Conservation (phyloP, 805 yeast species). For the Monosporozyma unispora region DNA sequence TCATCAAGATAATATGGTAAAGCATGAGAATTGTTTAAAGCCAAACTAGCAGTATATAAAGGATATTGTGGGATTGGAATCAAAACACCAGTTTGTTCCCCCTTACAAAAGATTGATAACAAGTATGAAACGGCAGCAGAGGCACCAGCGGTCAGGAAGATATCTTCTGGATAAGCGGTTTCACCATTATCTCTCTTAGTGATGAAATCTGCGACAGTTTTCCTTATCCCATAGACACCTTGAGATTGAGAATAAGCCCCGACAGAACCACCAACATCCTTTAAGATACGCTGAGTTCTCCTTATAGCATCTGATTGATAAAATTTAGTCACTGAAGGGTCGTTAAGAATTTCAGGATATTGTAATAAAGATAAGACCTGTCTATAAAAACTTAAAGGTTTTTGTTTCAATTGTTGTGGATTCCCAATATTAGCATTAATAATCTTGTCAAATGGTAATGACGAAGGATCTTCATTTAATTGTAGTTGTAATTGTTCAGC, state of each 20-base stretch:
- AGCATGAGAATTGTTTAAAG: conserved; percentile 73
- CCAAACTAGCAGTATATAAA: conserved; percentile 86
- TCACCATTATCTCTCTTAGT: conserved; percentile 69
- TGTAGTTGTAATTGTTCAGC: conserved; percentile 74
- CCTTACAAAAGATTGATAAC: conserved; percentile 58
- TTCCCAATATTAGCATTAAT: conserved; percentile 93
- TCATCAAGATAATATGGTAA: conserved; percentile 85
- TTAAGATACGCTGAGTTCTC: conserved; percentile 57
- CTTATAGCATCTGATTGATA: conserved; percentile 60
- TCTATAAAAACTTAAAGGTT: conserved; percentile 91
- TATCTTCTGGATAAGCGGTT: conserved; percentile 56
- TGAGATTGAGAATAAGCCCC: conserved; percentile 96
- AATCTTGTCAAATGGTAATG: conserved; percentile 68
- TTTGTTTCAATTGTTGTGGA: conserved; percentile 93
- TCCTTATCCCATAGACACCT: conserved; percentile 66
- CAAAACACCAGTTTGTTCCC: conserved; percentile 64
- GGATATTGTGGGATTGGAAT: conserved; percentile 99
- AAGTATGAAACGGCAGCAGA: conserved; percentile 85
- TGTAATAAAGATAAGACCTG: conserved; percentile 82
- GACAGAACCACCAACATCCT: conserved; percentile 59
- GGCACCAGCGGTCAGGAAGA: conserved; percentile 89
- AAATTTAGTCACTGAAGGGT: conserved; percentile 12
- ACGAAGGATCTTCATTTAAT: conserved; percentile 44
- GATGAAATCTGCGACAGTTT: conserved; percentile 76
- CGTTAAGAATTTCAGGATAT: conserved; percentile 59